Base-by-base conservation (phyloP, 2,329 filamentous ascomycete species). In the Penicillium sp. region DNA sequence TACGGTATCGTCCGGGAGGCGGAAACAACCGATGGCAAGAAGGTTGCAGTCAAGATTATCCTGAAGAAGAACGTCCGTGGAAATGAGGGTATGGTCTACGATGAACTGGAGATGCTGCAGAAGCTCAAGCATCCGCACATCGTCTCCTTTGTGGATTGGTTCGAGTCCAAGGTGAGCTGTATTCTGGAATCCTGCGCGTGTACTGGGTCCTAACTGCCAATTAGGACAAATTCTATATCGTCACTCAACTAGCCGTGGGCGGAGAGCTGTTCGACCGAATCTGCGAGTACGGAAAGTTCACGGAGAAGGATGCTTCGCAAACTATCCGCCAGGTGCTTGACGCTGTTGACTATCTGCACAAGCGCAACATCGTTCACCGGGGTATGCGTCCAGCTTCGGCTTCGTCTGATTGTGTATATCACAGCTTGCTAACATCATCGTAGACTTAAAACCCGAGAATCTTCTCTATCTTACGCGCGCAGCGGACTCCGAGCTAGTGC, bases 141-240 rank as follows among this genome's bases (percentile, higher is more conserved):
- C 75, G 95, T 99, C 79, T 89, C 89, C 68, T 99, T 99, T 74
- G 90, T 95, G 68, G 95, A 99, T 77, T 99, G 95, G 94, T 99
- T 99, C 74, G 95, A 99, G 80, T 98, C 94, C 57, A 91, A 92
- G 80, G 92, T 96, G 80, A 67, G 87, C 65, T 10, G 39, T 46
- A 31, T 6, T 1, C 36, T 6, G 13, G 19, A 9, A 10, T 6
- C 16, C 16, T 7, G 9, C n/a, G 11, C 5, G 14, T 4, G 6
- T 9, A 16, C 0, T 1, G 11, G 14, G 16, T 39, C 41, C 65
- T 69, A 47, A 70, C 27, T 1, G 16, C 13, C 31, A 51, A 31
- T 33, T 69, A 96, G 92, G 95, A 99, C 82, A 99, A 99, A 82
- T 99, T 96, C 81, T 99, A 99, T 77, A 98, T 99, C 68, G 93